Conservation (phyloP, 1,284 basidiomycete genomes). For the Fistulinella cinereoalba region DNA sequence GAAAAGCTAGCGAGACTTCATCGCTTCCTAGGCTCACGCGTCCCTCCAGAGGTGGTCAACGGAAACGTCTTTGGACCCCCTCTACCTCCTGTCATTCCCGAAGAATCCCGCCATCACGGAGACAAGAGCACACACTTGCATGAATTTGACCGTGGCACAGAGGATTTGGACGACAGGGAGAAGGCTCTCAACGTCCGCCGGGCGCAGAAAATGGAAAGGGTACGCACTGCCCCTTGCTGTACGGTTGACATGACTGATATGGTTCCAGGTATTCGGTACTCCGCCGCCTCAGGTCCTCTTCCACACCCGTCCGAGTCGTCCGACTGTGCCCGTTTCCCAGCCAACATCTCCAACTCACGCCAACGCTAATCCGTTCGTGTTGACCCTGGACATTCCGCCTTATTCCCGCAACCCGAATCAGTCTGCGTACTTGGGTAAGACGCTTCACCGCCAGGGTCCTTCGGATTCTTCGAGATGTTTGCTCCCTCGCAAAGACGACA, state of each 20-base stretch:
- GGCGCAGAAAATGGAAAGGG: conserved; percentile 83
- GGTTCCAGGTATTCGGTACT: conserved; percentile 67
- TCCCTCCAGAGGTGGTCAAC: conserved; percentile 66
- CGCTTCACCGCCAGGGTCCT: conserved; percentile 45
- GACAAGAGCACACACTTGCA: conserved; percentile 42
- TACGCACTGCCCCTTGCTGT: conserved; percentile 29
- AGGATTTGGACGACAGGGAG: conserved; percentile 64
- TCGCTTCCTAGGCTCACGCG: conserved; percentile 74
- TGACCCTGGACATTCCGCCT: conserved; percentile 22
- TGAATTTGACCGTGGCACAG: conserved; percentile 60
- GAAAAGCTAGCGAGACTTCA: conserved; percentile 75
- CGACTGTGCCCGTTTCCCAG: conserved; percentile 17
- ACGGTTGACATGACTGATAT: conserved; percentile 6
- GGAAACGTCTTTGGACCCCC: conserved; percentile 44
- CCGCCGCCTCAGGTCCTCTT: conserved; percentile 73
- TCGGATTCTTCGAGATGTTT: conserved; percentile 55
- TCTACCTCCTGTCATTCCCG: conserved; percentile 36
- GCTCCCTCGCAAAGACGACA: conserved; percentile 33
- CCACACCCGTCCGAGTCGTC: conserved; percentile 49
- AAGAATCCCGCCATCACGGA: conserved; percentile 10
- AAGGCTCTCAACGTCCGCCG: conserved; percentile 74
- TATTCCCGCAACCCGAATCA: conserved; percentile 45
- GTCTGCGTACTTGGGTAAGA: conserved; percentile 47
- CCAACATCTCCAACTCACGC: conserved; percentile 18
- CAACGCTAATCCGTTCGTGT: conserved; percentile 13